Evolutionary conservation across 208 protist genomes (phyloP).

Genomic region (Acanthamoeba healyi): DNA sequence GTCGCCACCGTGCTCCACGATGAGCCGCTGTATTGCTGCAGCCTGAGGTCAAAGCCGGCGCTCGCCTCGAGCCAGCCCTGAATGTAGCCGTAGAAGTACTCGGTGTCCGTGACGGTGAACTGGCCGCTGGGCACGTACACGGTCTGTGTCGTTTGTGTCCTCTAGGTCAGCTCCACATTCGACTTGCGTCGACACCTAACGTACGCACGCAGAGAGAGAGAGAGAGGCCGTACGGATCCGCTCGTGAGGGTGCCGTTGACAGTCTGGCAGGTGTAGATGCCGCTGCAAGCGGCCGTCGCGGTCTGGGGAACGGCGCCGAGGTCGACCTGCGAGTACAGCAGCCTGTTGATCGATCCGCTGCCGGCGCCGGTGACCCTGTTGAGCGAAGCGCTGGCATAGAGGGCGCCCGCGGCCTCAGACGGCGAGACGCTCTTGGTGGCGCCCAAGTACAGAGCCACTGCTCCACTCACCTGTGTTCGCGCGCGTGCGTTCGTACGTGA

Average conservation of each 20-base stretch:
- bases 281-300: not conserved
- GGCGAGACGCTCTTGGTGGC: not conserved
- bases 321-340: slow-evolving; percentile 9
- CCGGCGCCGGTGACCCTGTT: not conserved
- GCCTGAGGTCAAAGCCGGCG: not conserved
- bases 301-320: not conserved
- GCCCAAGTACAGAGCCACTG: not conserved
- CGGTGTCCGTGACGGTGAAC: not conserved
- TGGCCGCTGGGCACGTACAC: not conserved
- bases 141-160: not conserved
- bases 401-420: not conserved
- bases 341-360: not conserved
- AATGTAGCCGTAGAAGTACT: not conserved
- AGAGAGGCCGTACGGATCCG: not conserved
- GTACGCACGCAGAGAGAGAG: not conserved
- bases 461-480: not conserved
- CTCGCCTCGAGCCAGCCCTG: slow-evolving; percentile 26
- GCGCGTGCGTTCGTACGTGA: too few relatives aligned
- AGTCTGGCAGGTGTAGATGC: not conserved
- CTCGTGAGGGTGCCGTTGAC: not conserved
- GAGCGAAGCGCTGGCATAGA: slow-evolving; percentile 30
- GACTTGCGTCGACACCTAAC: too few relatives aligned
- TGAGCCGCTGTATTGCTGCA: not conserved
- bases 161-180: not conserved
- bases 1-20: not conserved